These are phyloP conservation scores for Haplosporangium sp. DNA, from an alignment of 371 early-diverging fungal species.

Conservation along the genomic window DNA sequence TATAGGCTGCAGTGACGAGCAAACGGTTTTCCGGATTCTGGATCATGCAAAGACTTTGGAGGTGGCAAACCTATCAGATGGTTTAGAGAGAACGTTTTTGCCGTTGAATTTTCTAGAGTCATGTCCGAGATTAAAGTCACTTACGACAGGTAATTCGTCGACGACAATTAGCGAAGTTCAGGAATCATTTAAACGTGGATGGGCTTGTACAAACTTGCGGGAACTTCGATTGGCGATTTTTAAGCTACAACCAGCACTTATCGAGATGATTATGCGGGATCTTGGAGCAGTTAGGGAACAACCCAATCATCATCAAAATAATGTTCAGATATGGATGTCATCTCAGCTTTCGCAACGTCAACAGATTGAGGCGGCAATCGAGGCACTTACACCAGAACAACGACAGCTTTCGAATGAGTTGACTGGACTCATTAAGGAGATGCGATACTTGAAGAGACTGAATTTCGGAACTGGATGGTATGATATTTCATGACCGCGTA, in stretches of 20 bases:
- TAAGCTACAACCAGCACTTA: conserved; percentile 25
- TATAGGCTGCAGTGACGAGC: conserved; percentile 27
- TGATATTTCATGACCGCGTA: background rate
- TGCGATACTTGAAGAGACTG: conserved; percentile 6
- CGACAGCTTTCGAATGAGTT: conserved; percentile 9
- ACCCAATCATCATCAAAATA: background rate
- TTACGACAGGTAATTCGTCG: conserved; percentile 15
- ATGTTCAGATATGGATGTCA: background rate
- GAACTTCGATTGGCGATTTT: conserved; percentile 31
- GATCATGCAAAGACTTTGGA: conserved; percentile 26
- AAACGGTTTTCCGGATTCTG: conserved; percentile 24
- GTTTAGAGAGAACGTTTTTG: conserved; percentile 17
- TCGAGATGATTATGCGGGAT: conserved; percentile 30
- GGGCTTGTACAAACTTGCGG: conserved; percentile 23
- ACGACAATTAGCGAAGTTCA: conserved; percentile 30
- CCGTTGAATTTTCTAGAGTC: conserved; percentile 29
- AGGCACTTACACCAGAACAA: background rate
- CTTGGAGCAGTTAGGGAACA: conserved; percentile 19
- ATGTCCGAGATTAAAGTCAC: conserved; percentile 19
- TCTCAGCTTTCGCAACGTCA: background rate
- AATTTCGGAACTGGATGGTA: conserved; percentile 49
- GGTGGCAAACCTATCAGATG: conserved; percentile 32
- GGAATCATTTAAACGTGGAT: conserved; percentile 24
- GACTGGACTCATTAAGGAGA: conserved; percentile 3
- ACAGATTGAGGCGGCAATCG: background rate